A percentile compares a stretch with the other conserved stretches of the same genome.
phyloP scores from a whole-genome alignment of 768 basidiomycete genomes.

The Boletellus sp. region DNA sequence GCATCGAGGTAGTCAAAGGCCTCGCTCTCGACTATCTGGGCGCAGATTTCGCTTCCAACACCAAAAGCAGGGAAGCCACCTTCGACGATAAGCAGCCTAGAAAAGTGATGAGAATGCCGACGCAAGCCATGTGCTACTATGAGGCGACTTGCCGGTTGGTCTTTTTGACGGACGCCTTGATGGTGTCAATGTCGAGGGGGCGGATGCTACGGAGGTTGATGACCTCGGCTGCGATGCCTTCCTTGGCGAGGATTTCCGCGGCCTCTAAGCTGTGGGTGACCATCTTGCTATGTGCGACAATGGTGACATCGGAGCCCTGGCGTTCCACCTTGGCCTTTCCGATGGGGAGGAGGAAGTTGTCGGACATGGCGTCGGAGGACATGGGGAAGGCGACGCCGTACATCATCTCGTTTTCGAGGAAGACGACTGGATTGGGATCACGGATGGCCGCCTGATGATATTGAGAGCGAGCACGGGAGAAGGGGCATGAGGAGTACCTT shows the following conservation, averaged over 20 bases:
- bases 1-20: conserved; percentile 99
- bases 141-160: conserved; percentile 72
- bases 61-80: conserved; percentile 99
- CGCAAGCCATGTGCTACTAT: neutral
- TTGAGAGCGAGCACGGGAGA: neutral
- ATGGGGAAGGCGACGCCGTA: conserved; percentile 98
- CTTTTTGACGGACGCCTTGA: conserved; percentile 97
- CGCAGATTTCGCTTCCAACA: conserved; percentile 97
- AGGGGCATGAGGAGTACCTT: conserved; percentile 54
- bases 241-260: conserved; percentile 88
- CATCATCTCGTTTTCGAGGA: conserved; percentile 99
- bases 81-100: conserved; percentile 87
- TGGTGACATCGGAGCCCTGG: conserved; percentile 87
- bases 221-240: conserved; percentile 96
- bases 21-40: conserved; percentile 95
- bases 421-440: conserved; percentile 96
- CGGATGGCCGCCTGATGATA: conserved; percentile 80
- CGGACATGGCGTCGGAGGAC: conserved; percentile 91
- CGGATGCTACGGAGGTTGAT: conserved; percentile 96
- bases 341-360: conserved; percentile 92
- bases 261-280: conserved; percentile 94
- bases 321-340: conserved; percentile 97
- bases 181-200: conserved; percentile 96
- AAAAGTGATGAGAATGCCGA: neutral
- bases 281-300: conserved; percentile 98